Conservation (phyloP, 1,139 yeast genomes). For the Candida neerlandica region DNA sequence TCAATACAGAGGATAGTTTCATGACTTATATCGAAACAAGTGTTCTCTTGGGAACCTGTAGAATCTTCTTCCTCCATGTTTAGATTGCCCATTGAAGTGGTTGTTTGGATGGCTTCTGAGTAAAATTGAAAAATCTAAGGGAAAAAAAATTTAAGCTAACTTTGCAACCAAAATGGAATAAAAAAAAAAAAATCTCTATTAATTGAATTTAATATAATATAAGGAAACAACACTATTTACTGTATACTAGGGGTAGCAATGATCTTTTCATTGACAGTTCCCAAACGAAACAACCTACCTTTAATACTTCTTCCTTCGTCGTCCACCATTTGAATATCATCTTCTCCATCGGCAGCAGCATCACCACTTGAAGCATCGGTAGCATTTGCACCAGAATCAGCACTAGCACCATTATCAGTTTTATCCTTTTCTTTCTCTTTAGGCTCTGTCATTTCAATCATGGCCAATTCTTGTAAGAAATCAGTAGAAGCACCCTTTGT, state of each 20-base stretch:
- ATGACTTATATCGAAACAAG: conserved; percentile 6
- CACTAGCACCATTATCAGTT: conserved; percentile 16
- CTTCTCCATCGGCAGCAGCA: conserved; percentile 22
- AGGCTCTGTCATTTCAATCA: conserved; percentile 40
- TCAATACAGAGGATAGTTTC: conserved; percentile 14
- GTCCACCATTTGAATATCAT: conserved; percentile 27
- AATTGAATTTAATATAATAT: neutral
- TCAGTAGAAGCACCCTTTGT: conserved; percentile 71
- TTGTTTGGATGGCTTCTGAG: neutral
- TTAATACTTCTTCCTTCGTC: conserved; percentile 41
- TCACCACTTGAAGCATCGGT: conserved; percentile 15
- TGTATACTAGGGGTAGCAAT: conserved; percentile 48
- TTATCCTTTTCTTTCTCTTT: conserved; percentile 18
- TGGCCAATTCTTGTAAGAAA: conserved; percentile 75
- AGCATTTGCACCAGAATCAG: neutral
- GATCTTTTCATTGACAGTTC: conserved; percentile 61
- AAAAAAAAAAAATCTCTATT: conserved; percentile 3
- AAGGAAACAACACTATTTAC: conserved; percentile 7
- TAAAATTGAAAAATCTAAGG: neutral
- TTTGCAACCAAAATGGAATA: neutral
- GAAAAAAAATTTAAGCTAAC: neutral
- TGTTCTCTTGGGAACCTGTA: neutral
- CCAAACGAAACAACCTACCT: conserved; percentile 57
- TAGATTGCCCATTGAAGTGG: neutral
- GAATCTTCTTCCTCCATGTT: neutral